These are phyloP conservation scores for Clitopilus passeckerianus DNA, from an alignment of 768 basidiomycete species.

Conservation along the genomic window DNA sequence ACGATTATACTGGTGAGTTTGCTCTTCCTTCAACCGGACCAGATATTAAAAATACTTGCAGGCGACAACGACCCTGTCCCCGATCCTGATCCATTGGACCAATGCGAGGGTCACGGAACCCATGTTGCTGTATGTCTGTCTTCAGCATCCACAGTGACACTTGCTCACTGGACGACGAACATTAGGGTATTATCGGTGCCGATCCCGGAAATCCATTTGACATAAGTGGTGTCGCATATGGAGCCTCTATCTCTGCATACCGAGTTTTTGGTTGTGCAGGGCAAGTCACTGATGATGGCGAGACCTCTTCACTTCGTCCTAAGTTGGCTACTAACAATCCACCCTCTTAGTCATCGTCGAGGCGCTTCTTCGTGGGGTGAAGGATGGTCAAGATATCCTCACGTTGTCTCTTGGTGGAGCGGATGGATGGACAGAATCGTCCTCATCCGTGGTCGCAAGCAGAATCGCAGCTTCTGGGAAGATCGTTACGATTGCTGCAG, in stretches of 20 bases:
- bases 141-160: slow-evolving; percentile 5
- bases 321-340: not conserved
- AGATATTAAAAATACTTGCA: slow-evolving; percentile 4
- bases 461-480: slow-evolving; percentile 52
- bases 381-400: slow-evolving; percentile 57
- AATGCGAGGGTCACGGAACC: slow-evolving; percentile 48
- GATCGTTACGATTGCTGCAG: slow-evolving; percentile 61
- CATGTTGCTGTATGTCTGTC: slow-evolving; percentile 43
- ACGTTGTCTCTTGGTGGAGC: slow-evolving; percentile 61
- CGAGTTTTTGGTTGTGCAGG: slow-evolving; percentile 60
- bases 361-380: slow-evolving; percentile 43
- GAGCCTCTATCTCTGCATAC: slow-evolving; percentile 49
- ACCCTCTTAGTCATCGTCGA: slow-evolving; percentile 30
- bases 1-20: slow-evolving; percentile 38
- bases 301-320: slow-evolving; percentile 6
- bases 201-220: slow-evolving; percentile 56
- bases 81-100: slow-evolving; percentile 47
- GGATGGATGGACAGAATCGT: slow-evolving; percentile 60
- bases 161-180: slow-evolving; percentile 9
- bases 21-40: not conserved
- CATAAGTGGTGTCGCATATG: slow-evolving; percentile 67
- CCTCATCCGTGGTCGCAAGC: slow-evolving; percentile 50
- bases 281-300: slow-evolving; percentile 46
- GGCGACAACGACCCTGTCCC: slow-evolving; percentile 45
- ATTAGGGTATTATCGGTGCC: slow-evolving; percentile 56